Base-by-base conservation (phyloP, 1,139 yeast species). In the Pichia sp. region DNA sequence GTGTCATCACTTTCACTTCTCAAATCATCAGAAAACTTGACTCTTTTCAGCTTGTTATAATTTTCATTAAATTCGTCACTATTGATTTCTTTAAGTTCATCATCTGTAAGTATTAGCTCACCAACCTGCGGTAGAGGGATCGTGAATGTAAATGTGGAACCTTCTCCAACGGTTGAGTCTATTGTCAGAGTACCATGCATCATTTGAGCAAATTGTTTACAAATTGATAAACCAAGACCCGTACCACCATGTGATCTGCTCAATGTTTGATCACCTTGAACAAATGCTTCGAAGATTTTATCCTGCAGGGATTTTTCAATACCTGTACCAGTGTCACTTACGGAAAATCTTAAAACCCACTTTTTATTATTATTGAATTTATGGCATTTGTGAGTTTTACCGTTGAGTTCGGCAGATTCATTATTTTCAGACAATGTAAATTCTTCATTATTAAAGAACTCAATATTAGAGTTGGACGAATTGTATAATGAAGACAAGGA, bases 221-320 rank as follows among this genome's bases (percentile, higher is more conserved):
- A 90, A 60, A 92, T 90, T 0, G 96, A 86, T 41, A 92, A 72
- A 2, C 98, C 98, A 44, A 92, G 70, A 7, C 98, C 98, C 0
- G 97, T 88, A 54, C 98, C 98, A 47, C 97, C 96, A 60, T 85
- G 85, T 45, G 90, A 85, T 61, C 96, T 72, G 3, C 95, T 84
- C 36, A 90, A 71, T 0, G 97, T 88, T 63, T 90, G 97, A 58
- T 92, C 97, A 39, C 97, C 97, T 65, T 90, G 98, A 33, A 87
- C 87, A 67, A 92, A 92, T 3, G 97, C 97, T 59, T 92, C 97
- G 65, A 92, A 92, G 1, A 92, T 92, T 52, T 83, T 81, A 41
- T 82, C 83, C 56, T 86, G 94, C 45, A 85, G 67, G 1, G 80
- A 76, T 23, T 83, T 81, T 40, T 84, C 88, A 44, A 92, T 87